A percentile compares a stretch with the other conserved stretches of the same genome.
These are phyloP conservation scores for Rhodomyrtus tomentosa DNA, from an alignment of 345 rosid genomes.

Conservation along the genomic window DNA sequence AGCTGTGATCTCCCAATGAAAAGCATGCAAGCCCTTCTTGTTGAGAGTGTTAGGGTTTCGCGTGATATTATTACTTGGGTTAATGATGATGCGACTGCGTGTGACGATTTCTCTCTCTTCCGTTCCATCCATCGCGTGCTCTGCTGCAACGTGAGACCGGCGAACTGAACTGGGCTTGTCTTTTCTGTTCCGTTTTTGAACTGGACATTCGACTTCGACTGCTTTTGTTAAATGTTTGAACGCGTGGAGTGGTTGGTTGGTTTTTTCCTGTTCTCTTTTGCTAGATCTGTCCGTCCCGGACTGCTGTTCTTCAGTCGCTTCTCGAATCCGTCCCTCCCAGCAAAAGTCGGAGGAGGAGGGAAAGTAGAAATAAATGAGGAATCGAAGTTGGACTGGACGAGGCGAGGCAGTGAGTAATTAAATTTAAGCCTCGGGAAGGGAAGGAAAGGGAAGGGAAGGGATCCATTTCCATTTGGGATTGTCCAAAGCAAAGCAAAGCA, in stretches of 20 bases:
- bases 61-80: not conserved
- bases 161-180: not conserved
- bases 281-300: not conserved
- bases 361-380: not conserved
- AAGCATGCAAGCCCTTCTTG: not conserved
- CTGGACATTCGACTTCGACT: not conserved
- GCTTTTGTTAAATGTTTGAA: not conserved
- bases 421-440: not conserved
- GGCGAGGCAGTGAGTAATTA: not conserved
- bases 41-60: not conserved
- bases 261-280: not conserved
- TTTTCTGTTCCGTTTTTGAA: not conserved
- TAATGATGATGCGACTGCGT: not conserved
- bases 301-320: not conserved
- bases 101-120: not conserved
- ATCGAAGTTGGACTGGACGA: not conserved
- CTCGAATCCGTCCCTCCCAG: not conserved
- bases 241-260: not conserved
- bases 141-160: not conserved
- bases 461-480: not conserved
- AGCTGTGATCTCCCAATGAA: not conserved
- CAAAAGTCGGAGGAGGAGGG: not conserved
- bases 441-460: no score
- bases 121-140: not conserved
- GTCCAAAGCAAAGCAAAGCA: not conserved